Evolutionary conservation across 1,139 yeast species (phyloP).

Genomic region (Yamadazyma mexicana): DNA sequence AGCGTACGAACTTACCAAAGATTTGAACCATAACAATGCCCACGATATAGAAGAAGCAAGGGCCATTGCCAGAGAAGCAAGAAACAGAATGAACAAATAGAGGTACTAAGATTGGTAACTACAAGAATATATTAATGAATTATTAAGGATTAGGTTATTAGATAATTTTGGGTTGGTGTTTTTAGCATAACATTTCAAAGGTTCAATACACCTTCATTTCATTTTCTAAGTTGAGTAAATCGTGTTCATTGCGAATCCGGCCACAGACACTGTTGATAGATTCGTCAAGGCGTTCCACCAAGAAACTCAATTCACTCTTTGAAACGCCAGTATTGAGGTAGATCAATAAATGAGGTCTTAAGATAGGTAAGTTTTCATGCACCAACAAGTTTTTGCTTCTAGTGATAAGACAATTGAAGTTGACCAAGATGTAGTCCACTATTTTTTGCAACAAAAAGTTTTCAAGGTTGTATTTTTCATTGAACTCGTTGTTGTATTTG

Average conservation of each 20-base stretch:
- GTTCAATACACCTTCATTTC: slow-evolving; percentile 9
- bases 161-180: neutral
- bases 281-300: slow-evolving; percentile 18
- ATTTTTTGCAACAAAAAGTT: slow-evolving; percentile 62
- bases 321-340: slow-evolving; percentile 57
- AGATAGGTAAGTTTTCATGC: slow-evolving; percentile 76
- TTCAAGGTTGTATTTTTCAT: slow-evolving; percentile 56
- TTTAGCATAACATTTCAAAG: neutral
- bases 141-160: neutral
- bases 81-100: slow-evolving; percentile 37
- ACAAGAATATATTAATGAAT: neutral
- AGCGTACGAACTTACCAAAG: slow-evolving; percentile 76
- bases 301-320: slow-evolving; percentile 47
- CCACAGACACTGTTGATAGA: slow-evolving; percentile 20
- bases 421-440: slow-evolving; percentile 51
- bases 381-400: slow-evolving; percentile 68
- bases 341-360: slow-evolving; percentile 66
- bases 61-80: slow-evolving; percentile 73
- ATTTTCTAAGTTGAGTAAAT: slow-evolving; percentile 6
- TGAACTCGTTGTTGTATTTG: slow-evolving; percentile 33
- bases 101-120: slow-evolving; percentile 1
- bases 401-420: slow-evolving; percentile 61
- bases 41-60: slow-evolving; percentile 90
- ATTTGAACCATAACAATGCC: slow-evolving; percentile 73
- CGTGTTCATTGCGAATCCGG: slow-evolving; percentile 3